These are phyloP conservation scores for Panicum miliaceum DNA, from an alignment of 176 grass and related monocot species.

Conservation along the genomic window DNA sequence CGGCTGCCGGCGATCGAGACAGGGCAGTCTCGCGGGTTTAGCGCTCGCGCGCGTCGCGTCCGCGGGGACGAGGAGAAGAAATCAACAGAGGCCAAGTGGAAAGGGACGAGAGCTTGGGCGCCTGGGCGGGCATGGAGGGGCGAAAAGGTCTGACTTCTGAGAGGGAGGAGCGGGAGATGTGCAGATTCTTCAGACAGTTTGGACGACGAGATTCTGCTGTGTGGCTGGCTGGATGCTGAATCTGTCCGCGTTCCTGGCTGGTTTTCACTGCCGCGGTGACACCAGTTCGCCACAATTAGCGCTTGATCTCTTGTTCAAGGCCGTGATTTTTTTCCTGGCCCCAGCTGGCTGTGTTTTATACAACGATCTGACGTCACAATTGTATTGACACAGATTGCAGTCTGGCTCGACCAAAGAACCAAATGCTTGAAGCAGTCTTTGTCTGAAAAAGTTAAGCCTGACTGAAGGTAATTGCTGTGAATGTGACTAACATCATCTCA, in stretches of 20 bases:
- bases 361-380: neutral
- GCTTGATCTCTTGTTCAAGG: neutral
- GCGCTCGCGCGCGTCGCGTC: slow-evolving; percentile 27
- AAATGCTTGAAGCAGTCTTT: neutral
- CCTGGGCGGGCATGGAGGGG: slow-evolving; percentile 18
- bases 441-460: neutral
- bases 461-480: neutral
- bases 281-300: neutral
- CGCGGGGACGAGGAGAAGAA: neutral
- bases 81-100: slow-evolving; percentile 32
- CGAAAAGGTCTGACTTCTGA: slow-evolving; percentile 28
- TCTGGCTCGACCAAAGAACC: neutral
- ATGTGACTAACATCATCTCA: neutral
- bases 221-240: slow-evolving; percentile 34
- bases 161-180: slow-evolving; percentile 12
- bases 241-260: neutral
- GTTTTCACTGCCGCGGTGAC: slow-evolving; percentile 5
- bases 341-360: neutral
- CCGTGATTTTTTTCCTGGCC: neutral
- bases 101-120: neutral
- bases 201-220: slow-evolving; percentile 24
- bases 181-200: slow-evolving; percentile 32
- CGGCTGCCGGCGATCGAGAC: neutral
- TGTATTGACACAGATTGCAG: neutral
- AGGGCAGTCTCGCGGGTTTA: neutral